Conservation (phyloP, 1,139 yeast genomes). For the Tardiomyces depauwii region DNA sequence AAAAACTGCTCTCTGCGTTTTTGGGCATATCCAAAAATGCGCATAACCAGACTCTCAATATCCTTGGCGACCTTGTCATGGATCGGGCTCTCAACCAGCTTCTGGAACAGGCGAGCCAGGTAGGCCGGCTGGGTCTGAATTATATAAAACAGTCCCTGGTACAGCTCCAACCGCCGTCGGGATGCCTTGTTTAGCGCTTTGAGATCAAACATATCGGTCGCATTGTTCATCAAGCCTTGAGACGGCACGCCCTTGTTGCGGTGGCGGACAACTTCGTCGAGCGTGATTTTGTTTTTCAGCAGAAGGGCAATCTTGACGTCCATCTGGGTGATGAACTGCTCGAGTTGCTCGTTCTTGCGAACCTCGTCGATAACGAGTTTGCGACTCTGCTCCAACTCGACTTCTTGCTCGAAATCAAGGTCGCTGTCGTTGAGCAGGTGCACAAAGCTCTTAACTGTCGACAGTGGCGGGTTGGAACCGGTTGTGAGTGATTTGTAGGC, state of each 20-base stretch:
- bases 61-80: constrained; percentile 28
- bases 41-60: constrained; percentile 38
- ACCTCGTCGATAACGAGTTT: constrained; percentile 58
- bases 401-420: constrained; percentile 63
- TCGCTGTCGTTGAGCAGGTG: constrained; percentile 66
- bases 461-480: constrained; percentile 64
- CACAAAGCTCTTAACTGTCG: constrained; percentile 69
- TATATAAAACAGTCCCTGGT: constrained; percentile 70
- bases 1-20: constrained; percentile 63
- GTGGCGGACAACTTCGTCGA: constrained; percentile 60
- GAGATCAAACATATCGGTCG: constrained; percentile 26
- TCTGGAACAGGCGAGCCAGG: constrained; percentile 44
- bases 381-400: constrained; percentile 54
- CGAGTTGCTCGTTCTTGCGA: constrained; percentile 53
- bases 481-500: constrained; percentile 67
- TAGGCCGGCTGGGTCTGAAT: constrained; percentile 79
- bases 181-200: constrained; percentile 31
- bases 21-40: constrained; percentile 34
- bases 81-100: constrained; percentile 15
- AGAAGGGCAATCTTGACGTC: constrained; percentile 72
- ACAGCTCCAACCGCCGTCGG: constrained; percentile 39
- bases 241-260: constrained; percentile 29
- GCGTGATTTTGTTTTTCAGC: constrained; percentile 66
- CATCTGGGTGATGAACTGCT: constrained; percentile 63
- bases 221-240: constrained; percentile 5